Conservation (phyloP, 257 asterid species). For the Solanum lycopersicoides region DNA sequence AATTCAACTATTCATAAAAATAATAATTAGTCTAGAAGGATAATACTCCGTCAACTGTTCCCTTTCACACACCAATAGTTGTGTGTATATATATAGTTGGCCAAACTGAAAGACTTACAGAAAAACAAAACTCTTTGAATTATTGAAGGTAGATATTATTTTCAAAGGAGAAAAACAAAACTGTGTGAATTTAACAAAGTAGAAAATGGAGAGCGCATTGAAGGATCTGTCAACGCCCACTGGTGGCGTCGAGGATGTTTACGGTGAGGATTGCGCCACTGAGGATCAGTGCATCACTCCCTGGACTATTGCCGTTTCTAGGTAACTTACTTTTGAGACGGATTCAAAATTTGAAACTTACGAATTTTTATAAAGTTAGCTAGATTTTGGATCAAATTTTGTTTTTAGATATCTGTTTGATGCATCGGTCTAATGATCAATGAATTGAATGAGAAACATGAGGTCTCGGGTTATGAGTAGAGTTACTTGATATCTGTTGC, state of each 20-base stretch:
- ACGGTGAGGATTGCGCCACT: constrained; percentile 87
- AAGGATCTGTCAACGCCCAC: constrained; percentile 66
- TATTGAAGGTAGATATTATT: background rate
- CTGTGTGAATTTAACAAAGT: background rate
- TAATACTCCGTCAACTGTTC: background rate
- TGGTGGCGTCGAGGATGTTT: constrained; percentile 83
- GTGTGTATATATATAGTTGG: background rate
- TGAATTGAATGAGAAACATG: no score
- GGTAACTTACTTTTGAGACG: constrained; percentile 31
- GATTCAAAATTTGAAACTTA: background rate
- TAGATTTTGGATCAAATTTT: background rate
- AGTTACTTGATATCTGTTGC: no score
- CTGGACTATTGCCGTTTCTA: constrained; percentile 72
- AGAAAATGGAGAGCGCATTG: constrained; percentile 48
- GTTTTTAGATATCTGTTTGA: no score
- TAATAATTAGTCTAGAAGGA: background rate
- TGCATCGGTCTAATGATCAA: accelerated
- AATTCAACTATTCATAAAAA: background rate
- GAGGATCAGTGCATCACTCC: constrained; percentile 85
- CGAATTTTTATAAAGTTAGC: background rate
- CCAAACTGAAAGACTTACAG: background rate
- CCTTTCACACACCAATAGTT: background rate
- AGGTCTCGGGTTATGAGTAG: no score
- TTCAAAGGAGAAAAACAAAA: background rate
- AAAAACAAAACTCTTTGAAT: background rate